Evolutionary conservation across 176 grass and related monocot species (phyloP), one percentile per base, ranked within the genome.

Genomic region (Olyra latifolia): DNA sequence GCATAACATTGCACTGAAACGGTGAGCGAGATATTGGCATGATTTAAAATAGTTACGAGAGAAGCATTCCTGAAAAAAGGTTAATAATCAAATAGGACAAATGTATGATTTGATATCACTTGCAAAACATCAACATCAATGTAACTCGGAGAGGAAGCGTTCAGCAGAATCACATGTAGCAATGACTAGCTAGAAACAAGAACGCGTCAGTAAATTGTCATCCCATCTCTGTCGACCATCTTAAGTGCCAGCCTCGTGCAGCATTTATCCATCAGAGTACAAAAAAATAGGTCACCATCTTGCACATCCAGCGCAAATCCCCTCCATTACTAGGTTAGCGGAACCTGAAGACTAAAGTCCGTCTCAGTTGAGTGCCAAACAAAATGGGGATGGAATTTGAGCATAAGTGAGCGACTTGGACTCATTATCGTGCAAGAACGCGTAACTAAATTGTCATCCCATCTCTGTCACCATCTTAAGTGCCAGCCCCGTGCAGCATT

Each of bases 401-500:
- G 72, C 46, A 56, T 76, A 76, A n/a, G 72, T 76, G 20, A 76
- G 50, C 16, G 57, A 42, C 20, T 9, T 23, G 19, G 76, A 19
- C 46, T 76, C 72, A 53, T 76, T 44, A 55, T 76, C 17, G 24
- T 29, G 20, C 23, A 57, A 17, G 29, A 86, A 66, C 47, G 59
- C 38, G 61, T 47, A 29, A 59, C 66, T 58, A 45, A 66, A 73
- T 79, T 59, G 43, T 25, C 59, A 79, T 78, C 50, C 38, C 23
- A 25, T 88, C 74, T 0, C 42, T 0, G 24, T 88, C 80, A 10
- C 25, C 22, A 58, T 30, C 58, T 83, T 30, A 79, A 72, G 46
- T 67, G 54, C 49, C 19, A 68, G 68, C 45, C 6, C n/a, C n/a
- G n/a, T n/a, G 69, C 75, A 74, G 53, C 75, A 46, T 74, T 84